Percentiles rank a stretch among this genome's conserved stretches.
Evolutionary conservation across 345 rosid species (phyloP).

Genomic region (Abelmoschus esculentus): DNA sequence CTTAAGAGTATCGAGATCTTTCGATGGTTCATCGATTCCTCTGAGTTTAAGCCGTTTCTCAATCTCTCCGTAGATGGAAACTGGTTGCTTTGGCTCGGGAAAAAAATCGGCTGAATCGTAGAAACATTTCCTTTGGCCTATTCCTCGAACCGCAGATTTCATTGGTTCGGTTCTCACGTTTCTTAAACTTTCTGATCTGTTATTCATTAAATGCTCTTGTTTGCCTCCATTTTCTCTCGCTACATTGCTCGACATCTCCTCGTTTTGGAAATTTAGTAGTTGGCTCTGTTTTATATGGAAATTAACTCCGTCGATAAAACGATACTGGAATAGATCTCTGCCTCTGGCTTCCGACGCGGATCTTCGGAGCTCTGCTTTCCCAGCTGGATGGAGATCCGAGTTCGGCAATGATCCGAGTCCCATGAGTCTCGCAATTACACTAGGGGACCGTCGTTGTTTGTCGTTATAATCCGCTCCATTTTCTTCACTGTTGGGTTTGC

Average conservation of each 20-base stretch:
- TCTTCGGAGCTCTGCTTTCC: conserved; percentile 65
- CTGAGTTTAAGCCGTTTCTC: conserved; percentile 52
- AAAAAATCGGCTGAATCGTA: conserved; percentile 22
- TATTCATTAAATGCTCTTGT: conserved; percentile 11
- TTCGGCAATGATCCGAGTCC: conserved; percentile 67
- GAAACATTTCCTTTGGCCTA: conserved; percentile 44
- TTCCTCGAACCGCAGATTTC: conserved; percentile 30
- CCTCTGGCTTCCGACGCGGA: conserved; percentile 85
- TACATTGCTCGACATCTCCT: conserved; percentile 12
- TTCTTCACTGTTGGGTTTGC: conserved; percentile 15
- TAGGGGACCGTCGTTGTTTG: conserved; percentile 59
- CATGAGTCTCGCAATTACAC: conserved; percentile 90
- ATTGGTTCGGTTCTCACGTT: conserved; percentile 39
- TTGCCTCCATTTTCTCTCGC: conserved; percentile 20
- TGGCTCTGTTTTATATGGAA: conserved; percentile 34
- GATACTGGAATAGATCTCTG: conserved; percentile 46
- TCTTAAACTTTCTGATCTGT: conserved; percentile 26
- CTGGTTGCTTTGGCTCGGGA: conserved; percentile 41
- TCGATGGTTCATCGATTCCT: conserved; percentile 64
- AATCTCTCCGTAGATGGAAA: conserved; percentile 44
- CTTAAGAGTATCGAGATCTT: conserved; percentile 78
- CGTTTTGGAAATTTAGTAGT: conserved; percentile 18
- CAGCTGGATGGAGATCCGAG: conserved; percentile 35
- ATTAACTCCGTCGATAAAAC: conserved; percentile 47
- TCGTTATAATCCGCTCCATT: conserved; percentile 30